Conservation (phyloP, 2,329 filamentous ascomycete species). For the Rhynchosporium graminicola region DNA sequence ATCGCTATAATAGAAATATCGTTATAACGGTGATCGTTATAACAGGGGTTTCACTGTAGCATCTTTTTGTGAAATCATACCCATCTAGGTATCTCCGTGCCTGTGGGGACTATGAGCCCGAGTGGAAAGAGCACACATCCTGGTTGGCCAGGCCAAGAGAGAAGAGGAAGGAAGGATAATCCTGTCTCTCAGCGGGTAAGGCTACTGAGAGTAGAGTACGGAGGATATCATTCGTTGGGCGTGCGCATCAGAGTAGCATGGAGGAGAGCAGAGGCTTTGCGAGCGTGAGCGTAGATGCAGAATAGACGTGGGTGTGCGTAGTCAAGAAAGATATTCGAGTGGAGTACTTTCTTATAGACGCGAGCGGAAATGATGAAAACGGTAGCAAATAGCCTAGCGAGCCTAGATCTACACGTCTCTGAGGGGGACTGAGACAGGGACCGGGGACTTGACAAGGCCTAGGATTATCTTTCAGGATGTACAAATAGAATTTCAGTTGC, state of each 20-base stretch:
- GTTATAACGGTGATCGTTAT: too few relatives aligned
- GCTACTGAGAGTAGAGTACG: not conserved
- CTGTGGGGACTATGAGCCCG: not conserved
- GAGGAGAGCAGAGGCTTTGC: not conserved
- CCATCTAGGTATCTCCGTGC: not conserved
- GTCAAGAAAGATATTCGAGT: too few relatives aligned
- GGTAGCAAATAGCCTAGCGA: not conserved
- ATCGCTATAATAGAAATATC: too few relatives aligned
- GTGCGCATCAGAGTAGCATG: not conserved
- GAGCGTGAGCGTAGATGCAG: not conserved
- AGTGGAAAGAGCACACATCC: not conserved
- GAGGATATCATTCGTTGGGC: not conserved
- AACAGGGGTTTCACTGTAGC: too few relatives aligned
- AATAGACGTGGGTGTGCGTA: too few relatives aligned
- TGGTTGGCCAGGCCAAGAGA: not conserved
- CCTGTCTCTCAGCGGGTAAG: not conserved
- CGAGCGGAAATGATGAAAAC: too few relatives aligned
- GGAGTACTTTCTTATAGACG: too few relatives aligned
- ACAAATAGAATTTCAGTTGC: too few relatives aligned
- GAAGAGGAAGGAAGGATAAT: not conserved
- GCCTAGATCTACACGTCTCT: constrained; percentile 1
- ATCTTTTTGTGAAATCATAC: too few relatives aligned
- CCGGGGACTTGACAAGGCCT: not conserved
- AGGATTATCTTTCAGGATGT: too few relatives aligned
- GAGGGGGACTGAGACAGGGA: not conserved